A percentile compares a stretch with the other conserved stretches of the same genome.
phyloP scores from a whole-genome alignment of 306 rosid species.

The Lathyrus aphaca region DNA sequence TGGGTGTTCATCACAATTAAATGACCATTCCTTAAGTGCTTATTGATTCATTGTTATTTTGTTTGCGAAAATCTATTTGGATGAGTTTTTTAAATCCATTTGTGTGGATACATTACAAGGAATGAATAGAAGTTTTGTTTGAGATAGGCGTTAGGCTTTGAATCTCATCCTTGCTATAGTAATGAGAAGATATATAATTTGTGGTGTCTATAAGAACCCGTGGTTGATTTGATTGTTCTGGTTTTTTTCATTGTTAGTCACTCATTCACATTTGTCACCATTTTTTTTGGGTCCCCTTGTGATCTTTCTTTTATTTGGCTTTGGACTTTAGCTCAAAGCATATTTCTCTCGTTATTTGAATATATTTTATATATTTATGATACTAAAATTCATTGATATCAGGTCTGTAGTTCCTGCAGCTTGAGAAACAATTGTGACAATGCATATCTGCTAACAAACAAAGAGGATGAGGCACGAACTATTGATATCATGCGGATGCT shows the following conservation, averaged over 20 bases:
- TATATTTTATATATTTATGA: slow-evolving; percentile 36
- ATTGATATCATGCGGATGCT: slow-evolving; percentile 87
- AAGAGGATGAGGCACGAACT: slow-evolving; percentile 91
- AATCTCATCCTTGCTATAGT: not conserved
- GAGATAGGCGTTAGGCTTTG: slow-evolving; percentile 11
- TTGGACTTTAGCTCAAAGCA: slow-evolving; percentile 5
- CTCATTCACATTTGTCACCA: not conserved
- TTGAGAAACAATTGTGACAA: slow-evolving; percentile 89
- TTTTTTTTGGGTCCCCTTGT: not conserved
- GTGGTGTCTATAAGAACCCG: slow-evolving; percentile 17
- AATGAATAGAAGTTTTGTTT: slow-evolving; percentile 27
- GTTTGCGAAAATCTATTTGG: slow-evolving; percentile 2
- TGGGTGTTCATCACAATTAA: not conserved
- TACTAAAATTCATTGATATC: slow-evolving; percentile 46
- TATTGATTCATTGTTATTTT: slow-evolving; percentile 18
- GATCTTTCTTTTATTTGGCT: slow-evolving; percentile 31
- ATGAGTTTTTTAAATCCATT: not conserved
- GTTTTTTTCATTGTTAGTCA: slow-evolving; percentile 17
- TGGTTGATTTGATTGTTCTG: slow-evolving; percentile 17
- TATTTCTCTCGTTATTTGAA: slow-evolving; percentile 4
- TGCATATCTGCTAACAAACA: slow-evolving; percentile 78
- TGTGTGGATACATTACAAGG: not conserved
- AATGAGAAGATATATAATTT: not conserved
- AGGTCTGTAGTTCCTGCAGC: slow-evolving; percentile 99
- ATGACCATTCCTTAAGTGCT: slow-evolving; percentile 1